These are phyloP conservation scores for Balakata baccata DNA, from an alignment of 345 rosid genomes.

Conservation along the genomic window DNA sequence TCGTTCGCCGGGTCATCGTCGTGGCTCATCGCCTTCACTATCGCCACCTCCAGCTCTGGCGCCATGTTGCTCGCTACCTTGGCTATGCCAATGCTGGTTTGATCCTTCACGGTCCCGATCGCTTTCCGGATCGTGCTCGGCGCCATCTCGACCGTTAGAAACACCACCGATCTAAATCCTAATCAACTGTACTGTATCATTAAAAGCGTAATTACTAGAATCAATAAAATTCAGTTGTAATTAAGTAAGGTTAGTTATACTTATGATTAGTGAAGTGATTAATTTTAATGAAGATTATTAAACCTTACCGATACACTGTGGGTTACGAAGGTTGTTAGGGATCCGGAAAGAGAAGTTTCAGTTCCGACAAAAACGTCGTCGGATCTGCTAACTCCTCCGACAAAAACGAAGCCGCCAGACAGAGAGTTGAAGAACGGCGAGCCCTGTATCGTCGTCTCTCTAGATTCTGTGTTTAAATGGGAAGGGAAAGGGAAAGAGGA, in stretches of 20 bases:
- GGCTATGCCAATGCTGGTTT: slow-evolving; percentile 87
- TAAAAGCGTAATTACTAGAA: not conserved
- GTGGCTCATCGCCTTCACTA: slow-evolving; percentile 92
- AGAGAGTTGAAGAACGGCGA: not conserved
- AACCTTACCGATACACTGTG: slow-evolving; percentile 8
- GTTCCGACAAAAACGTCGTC: slow-evolving; percentile 10
- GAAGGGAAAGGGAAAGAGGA: not conserved
- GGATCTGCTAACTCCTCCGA: slow-evolving; percentile 6
- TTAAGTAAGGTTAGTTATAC: slow-evolving; percentile 2
- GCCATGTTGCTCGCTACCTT: slow-evolving; percentile 86
- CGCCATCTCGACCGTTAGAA: slow-evolving; percentile 47
- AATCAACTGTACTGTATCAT: not conserved
- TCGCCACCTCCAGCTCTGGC: slow-evolving; percentile 92
- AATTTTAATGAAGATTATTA: slow-evolving; percentile 6
- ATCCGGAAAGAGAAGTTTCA: slow-evolving; percentile 25
- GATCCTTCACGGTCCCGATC: slow-evolving; percentile 93
- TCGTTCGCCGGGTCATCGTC: slow-evolving; percentile 86
- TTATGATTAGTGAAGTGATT: not conserved
- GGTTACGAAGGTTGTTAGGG: slow-evolving; percentile 5
- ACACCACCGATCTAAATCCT: slow-evolving; percentile 9
- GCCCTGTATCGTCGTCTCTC: not conserved
- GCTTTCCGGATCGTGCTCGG: slow-evolving; percentile 88
- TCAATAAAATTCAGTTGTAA: slow-evolving; percentile 1
- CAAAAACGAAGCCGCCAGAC: not conserved
- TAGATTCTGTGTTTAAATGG: slow-evolving; percentile 4